A percentile compares a stretch with the other conserved stretches of the same genome.
Evolutionary conservation across 345 rosid genomes (phyloP).

Genomic region (Nasturtium officinale): DNA sequence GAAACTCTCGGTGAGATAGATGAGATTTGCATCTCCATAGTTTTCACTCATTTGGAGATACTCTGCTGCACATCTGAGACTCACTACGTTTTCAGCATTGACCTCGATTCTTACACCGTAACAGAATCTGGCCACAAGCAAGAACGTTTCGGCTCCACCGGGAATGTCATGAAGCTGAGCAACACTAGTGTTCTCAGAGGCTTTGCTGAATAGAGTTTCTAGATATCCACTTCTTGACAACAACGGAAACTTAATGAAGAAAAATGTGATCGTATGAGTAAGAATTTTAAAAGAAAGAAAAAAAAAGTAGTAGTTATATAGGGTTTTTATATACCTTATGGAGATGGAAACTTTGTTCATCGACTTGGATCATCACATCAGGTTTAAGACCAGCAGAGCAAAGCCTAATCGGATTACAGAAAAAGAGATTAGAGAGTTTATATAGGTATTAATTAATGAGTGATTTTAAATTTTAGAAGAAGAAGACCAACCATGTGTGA

Average conservation of each 20-base stretch:
- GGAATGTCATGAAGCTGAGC: constrained; percentile 75
- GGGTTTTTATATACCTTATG: constrained; percentile 79
- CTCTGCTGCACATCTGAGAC: constrained; percentile 88
- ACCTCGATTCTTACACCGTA: constrained; percentile 77
- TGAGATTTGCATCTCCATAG: constrained; percentile 72
- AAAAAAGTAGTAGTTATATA: too few species aligned
- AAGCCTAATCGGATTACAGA: constrained; percentile 51
- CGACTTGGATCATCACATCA: constrained; percentile 73
- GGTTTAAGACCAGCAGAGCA: constrained; percentile 82
- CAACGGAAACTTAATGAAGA: constrained; percentile 70
- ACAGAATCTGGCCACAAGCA: constrained; percentile 80
- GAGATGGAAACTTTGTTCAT: constrained; percentile 71
- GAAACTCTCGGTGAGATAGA: constrained; percentile 64
- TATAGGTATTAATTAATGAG: background rate
- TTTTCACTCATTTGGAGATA: constrained; percentile 81
- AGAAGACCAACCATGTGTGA: constrained; percentile 58
- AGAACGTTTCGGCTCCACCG: constrained; percentile 75
- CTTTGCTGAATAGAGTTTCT: constrained; percentile 55
- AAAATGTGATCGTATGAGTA: background rate
- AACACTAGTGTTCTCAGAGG: constrained; percentile 49
- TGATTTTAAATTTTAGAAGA: too few species aligned
- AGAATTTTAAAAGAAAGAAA: background rate
- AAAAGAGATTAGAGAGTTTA: background rate
- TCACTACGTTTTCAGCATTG: constrained; percentile 58
- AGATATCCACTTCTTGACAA: constrained; percentile 79